These are phyloP conservation scores for Cercis canadensis DNA, from an alignment of 306 rosid species.

Conservation along the genomic window DNA sequence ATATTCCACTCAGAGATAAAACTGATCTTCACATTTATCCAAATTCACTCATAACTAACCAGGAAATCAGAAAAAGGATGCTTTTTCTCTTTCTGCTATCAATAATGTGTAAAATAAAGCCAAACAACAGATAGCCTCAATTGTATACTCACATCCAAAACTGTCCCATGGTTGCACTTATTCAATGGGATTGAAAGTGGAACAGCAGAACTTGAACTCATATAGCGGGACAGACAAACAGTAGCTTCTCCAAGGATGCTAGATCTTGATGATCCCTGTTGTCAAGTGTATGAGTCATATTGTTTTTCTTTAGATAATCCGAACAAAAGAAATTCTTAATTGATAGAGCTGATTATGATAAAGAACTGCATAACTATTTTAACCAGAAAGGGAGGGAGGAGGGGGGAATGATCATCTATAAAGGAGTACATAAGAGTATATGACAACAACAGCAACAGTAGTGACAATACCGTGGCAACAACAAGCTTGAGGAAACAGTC, in stretches of 20 bases:
- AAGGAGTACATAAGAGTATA: constrained; percentile 4
- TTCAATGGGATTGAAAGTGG: constrained; percentile 59
- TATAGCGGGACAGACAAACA: constrained; percentile 50
- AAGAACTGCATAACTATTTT: no score
- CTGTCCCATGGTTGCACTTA: constrained; percentile 58
- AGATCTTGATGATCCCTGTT: constrained; percentile 63
- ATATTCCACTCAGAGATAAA: constrained; percentile 22
- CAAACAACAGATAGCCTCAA: constrained; percentile 18
- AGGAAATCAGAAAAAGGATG: constrained; percentile 19
- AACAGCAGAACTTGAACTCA: constrained; percentile 50
- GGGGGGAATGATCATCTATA: constrained; percentile 2
- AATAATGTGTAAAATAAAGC: constrained; percentile 6
- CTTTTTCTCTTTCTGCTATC: constrained; percentile 10
- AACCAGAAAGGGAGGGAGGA: no score
- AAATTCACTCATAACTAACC: constrained; percentile 27
- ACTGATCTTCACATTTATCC: constrained; percentile 17
- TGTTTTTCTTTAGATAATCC: constrained; percentile 18
- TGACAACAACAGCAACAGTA: constrained; percentile 19
- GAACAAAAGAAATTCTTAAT: constrained; percentile 23
- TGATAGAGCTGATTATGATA: constrained; percentile 28
- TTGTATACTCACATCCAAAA: constrained; percentile 57
- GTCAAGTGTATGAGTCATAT: not conserved
- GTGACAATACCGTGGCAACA: constrained; percentile 56
- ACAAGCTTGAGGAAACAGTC: constrained; percentile 55
- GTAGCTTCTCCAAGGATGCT: constrained; percentile 67